Conservation (phyloP, 768 basidiomycete species). For the Lactarius sp. region DNA sequence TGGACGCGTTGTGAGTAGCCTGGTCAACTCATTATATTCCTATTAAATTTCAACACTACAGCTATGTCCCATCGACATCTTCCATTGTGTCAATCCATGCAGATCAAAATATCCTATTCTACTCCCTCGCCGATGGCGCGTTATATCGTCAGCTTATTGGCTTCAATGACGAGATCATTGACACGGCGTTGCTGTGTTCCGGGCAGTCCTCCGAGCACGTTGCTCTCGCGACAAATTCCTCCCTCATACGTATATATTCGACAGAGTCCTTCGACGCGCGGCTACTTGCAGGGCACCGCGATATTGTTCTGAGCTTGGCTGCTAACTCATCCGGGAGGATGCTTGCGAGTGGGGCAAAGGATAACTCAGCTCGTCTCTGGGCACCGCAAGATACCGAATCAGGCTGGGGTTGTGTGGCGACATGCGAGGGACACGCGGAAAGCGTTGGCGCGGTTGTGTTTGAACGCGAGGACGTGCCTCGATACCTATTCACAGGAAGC, state of each 20-base stretch:
- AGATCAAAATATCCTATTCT: conserved; percentile 95
- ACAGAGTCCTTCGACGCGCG: conserved; percentile 72
- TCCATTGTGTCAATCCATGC: conserved; percentile 82
- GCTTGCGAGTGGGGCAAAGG: conserved; percentile 91
- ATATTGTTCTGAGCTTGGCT: conserved; percentile 87
- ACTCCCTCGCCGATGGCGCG: conserved; percentile 64
- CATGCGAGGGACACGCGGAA: conserved; percentile 93
- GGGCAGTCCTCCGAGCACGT: conserved; percentile 51
- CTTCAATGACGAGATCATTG: conserved; percentile 97
- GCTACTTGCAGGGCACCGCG: conserved; percentile 81
- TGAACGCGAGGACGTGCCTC: conserved; percentile 47
- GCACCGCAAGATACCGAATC: conserved; percentile 35
- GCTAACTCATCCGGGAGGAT: conserved; percentile 58
- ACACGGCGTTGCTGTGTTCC: conserved; percentile 69
- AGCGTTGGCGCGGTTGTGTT: conserved; percentile 88
- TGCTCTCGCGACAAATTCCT: conserved; percentile 96
- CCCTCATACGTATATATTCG: conserved; percentile 87
- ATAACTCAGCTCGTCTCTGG: conserved; percentile 86
- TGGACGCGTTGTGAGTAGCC: conserved; percentile 67
- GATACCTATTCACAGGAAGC: conserved; percentile 89
- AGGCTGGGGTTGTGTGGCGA: conserved; percentile 72
- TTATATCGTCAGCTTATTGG: conserved; percentile 83
- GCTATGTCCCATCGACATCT: conserved; percentile 62
- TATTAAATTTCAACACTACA: conserved; percentile 31
- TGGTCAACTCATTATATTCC: neutral